Evolutionary conservation across 1,284 basidiomycete genomes (phyloP), one percentile per base, ranked within the genome.

Genomic region (Porphyrellus sp.): DNA sequence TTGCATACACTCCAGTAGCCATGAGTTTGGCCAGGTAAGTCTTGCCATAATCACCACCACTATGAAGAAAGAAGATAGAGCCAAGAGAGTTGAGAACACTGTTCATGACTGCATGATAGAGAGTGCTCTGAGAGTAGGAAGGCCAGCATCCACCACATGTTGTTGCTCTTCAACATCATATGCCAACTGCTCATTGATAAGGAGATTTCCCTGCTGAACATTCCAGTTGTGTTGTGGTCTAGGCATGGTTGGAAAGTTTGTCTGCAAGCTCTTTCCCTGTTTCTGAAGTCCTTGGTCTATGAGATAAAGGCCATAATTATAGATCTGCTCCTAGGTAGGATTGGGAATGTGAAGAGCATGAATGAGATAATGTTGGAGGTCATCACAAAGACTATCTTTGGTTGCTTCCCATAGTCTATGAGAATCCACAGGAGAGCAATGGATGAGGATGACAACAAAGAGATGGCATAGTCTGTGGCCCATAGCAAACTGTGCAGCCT

Each of bases 11-110:
- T 5, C 52, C 35, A 47, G 64, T 42, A 51, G 70, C 69, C 39
- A 81, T 52, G 0, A 73, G 69, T 9, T 73, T 77, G 52, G 73
- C 74, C 0, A 79, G 39, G 62, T 71, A 81, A 0, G 77, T 81
- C 54, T 81, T 82, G 2, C 77, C 77, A 53, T 70, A 72, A 0
- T 78, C 78, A 43, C 73, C 78, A 25, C 72, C 61, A 37, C 78
- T 75, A 52, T 77, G 59, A 11, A 81, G 49, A 53, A 80, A 81
- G 58, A 77, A 79, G 0, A 56, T 3, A 2, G 21, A n/a, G 1
- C 46, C 46, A 47, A 9, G 5, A 8, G 7, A 16, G 5, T 54
- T 53, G 21, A 18, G 5, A 5, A 56, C 48, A 58, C 55, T 60
- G 1, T 56, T 0, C 2, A 63, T 41, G 0, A 62, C 53, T 16